Evolutionary conservation across 1,139 yeast genomes (phyloP).

Genomic region (Ashbya aceris): DNA sequence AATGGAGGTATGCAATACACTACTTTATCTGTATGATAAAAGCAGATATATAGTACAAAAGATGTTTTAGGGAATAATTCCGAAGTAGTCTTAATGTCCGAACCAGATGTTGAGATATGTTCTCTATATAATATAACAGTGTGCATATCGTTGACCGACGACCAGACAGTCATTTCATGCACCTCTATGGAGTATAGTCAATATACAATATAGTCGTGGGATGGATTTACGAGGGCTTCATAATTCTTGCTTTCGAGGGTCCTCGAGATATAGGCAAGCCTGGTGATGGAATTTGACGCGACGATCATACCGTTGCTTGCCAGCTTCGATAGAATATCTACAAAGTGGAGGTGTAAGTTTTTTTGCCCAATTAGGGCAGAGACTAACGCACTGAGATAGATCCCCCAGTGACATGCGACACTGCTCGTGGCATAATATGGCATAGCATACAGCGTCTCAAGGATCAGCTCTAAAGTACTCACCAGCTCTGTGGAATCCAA

Average conservation of each 20-base stretch:
- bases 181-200: background rate
- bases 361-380: conserved; percentile 6
- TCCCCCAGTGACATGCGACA: conserved; percentile 10
- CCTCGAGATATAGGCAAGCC: conserved; percentile 5
- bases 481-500: conserved; percentile 1
- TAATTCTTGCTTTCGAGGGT: conserved; percentile 3
- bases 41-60: too few relatives aligned
- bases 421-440: conserved; percentile 7
- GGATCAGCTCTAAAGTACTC: conserved; percentile 6
- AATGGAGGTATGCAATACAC: too few relatives aligned
- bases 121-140: too few relatives aligned
- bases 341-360: conserved; percentile 6
- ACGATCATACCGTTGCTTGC: conserved; percentile 6
- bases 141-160: too few relatives aligned
- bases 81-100: too few relatives aligned
- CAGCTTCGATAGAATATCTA: conserved; percentile 5
- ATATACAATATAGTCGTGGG: conserved; percentile 8
- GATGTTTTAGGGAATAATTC: too few relatives aligned
- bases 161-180: too few relatives aligned
- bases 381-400: conserved; percentile 8
- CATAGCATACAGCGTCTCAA: conserved; percentile 9
- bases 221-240: conserved; percentile 4
- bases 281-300: conserved; percentile 7
- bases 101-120: too few relatives aligned
- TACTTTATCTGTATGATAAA: too few relatives aligned